A percentile compares a stretch with the other conserved stretches of the same genome.
Evolutionary conservation across 345 rosid genomes (phyloP).

Genomic region (Excoecaria agallocha): DNA sequence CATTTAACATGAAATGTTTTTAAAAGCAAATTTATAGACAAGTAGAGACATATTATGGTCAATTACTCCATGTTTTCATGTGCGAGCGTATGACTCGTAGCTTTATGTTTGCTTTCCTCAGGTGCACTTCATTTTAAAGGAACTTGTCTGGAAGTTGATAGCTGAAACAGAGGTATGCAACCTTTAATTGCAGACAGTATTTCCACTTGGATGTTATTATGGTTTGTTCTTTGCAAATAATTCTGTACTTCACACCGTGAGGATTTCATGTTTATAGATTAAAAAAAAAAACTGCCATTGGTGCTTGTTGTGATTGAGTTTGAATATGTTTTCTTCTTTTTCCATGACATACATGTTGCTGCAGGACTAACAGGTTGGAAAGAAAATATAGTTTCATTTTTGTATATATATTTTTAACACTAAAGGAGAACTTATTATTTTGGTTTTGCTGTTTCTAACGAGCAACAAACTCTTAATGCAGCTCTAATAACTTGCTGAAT

Average conservation of each 20-base stretch:
- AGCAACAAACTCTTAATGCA: too few species aligned
- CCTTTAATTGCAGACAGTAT: conserved; percentile 14
- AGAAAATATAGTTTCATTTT: background rate
- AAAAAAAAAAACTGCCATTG: background rate
- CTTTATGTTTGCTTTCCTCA: conserved; percentile 17
- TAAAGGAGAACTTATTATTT: background rate
- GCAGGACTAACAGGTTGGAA: background rate
- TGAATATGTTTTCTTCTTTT: background rate
- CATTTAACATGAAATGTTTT: background rate
- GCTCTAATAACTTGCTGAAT: too few species aligned
- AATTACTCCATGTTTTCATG: background rate
- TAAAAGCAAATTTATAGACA: background rate
- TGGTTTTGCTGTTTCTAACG: background rate
- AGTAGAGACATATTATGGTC: background rate
- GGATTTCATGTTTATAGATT: background rate
- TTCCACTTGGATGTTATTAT: background rate
- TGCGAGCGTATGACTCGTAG: background rate
- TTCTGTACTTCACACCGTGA: background rate
- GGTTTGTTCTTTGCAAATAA: background rate
- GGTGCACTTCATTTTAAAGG: conserved; percentile 96
- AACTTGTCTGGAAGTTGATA: conserved; percentile 92
- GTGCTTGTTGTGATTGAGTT: background rate
- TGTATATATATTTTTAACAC: background rate
- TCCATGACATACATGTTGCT: conserved; percentile 1
- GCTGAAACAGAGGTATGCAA: conserved; percentile 79